Base-by-base conservation (phyloP, 352 stramenopile genomes). In the Globisporangium nodosum region DNA sequence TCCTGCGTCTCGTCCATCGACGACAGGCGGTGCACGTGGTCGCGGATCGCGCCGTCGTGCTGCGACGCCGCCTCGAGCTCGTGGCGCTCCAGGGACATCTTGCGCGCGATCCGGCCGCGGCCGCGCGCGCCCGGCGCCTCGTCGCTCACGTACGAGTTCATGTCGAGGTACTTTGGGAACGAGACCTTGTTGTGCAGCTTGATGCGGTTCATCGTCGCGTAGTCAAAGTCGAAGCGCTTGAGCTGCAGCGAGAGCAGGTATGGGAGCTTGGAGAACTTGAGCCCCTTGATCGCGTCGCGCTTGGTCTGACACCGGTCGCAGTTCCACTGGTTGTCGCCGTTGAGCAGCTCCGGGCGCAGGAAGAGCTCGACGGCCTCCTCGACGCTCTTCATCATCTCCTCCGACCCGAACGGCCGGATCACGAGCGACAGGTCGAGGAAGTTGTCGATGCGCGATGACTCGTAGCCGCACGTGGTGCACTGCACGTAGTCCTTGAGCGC, bases 211-310 rank as follows among this genome's bases (percentile, higher is more conserved):
- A 94, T 85, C n/a, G 85, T 94, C 27, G 78, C 71, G 55, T 96
- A 97, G 69, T 97, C 90, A 76, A 96, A 96, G 61, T 96, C 89
- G 52, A 90, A 97, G 43, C 90, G 87, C 63, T 97, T 97, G 21
- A 97, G 74, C 65, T 97, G 90, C 31, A 97, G 66, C 49, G 88
- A 94, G 47, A 97, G 67, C 58, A 97, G 61, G 60, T 96, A 93
- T 30, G 90, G 89, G 51, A 96, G 69, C 52, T 90, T 88, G 21
- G 74, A 77, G 51, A 97, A 94, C 65, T 95, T 96, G 54, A 95
- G 74, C 16, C 90, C 88, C 59, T 97, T 97, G 60, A 96, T 93
- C 2, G 87, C 89, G 56, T 96, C 85, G 33, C 83, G 69, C 61
- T 96, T 96, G n/a, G 71, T 76, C 52, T 86, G 69, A 54, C 83